Evolutionary conservation across 2,329 filamentous ascomycete genomes (phyloP).

Genomic region (Pseudogymnoascus sp.): DNA sequence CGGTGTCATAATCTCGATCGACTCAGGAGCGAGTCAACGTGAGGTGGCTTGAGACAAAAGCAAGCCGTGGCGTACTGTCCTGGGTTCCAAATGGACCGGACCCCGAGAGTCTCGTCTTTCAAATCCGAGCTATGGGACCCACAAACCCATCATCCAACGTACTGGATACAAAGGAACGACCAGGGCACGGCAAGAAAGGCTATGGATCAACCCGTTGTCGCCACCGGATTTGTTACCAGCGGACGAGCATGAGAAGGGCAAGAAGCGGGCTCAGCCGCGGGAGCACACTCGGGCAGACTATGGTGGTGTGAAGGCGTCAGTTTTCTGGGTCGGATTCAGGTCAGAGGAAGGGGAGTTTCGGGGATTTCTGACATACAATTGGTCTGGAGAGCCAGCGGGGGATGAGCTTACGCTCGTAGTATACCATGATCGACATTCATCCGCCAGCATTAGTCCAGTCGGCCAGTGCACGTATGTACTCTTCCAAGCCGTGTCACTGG

Average conservation of each 20-base stretch:
- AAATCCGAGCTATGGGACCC: neutral
- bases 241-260: neutral
- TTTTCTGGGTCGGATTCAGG: neutral
- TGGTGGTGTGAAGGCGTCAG: conserved; percentile 1
- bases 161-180: conserved; percentile 4
- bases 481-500: conserved; percentile 3
- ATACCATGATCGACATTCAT: conserved; percentile 4
- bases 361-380: neutral
- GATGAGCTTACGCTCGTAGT: neutral
- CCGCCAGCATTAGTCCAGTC: neutral
- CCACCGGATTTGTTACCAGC: neutral
- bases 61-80: neutral
- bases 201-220: neutral
- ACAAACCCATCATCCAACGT: conserved; percentile 4
- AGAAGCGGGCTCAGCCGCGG: neutral
- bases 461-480: neutral
- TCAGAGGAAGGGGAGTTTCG: neutral
- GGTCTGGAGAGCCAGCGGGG: neutral
- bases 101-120: neutral
- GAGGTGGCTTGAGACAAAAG: neutral
- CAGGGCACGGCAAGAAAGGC: neutral
- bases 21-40: neutral
- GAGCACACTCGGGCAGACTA: neutral
- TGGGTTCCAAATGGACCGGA: neutral
- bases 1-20: neutral